Evolutionary conservation across 2,329 filamentous ascomycete genomes (phyloP), one percentile per base, ranked within the genome.

Genomic region (Pseudogymnoascus sp.): DNA sequence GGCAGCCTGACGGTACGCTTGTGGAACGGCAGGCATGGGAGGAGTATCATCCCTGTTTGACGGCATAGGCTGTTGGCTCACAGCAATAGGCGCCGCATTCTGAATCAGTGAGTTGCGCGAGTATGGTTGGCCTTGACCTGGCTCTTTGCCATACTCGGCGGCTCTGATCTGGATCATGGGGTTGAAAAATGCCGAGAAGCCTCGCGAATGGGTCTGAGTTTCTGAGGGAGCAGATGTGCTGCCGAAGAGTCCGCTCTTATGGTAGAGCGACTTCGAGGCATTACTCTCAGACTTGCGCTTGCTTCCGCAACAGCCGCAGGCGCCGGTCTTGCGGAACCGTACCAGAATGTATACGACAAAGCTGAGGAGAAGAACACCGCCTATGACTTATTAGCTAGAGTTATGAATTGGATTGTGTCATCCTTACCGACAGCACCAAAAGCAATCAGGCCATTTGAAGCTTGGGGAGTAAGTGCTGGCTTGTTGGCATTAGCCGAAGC

Each of bases 21-120:
- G n/a, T 56, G 50, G 50, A 56, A 56, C n/a, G 64, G 11, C 11
- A 13, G 50, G 50, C 50, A 81, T 84, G 3, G 38, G 33, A 29
- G 35, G 59, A n/a, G 33, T 7, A 0, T 42, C 38, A 19, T 60
- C 33, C 26, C 21, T 60, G 9, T 15, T 17, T n/a, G 9, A 11
- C 35, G 33, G 33, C 38, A 42, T 42, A 7, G 38, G 38, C 21
- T 38, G 33, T 13, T 60, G 33, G 26, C 38, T 60, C 13, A 26
- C 33, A 60, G 59, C 59, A 13, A 42, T 38, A 26, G 59, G 59
- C 6, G 59, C 35, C 59, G 33, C 35, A 23, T 60, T 60, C n/a
- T 60, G 35, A 6, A 60, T 60, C 38, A 42, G 19, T 9, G 59
- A 60, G 31, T 56, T 56, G 17, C 35, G 59, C 19, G 33, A 42